Conservation (phyloP, 805 yeast species). For the Lipomyces oligophaga region DNA sequence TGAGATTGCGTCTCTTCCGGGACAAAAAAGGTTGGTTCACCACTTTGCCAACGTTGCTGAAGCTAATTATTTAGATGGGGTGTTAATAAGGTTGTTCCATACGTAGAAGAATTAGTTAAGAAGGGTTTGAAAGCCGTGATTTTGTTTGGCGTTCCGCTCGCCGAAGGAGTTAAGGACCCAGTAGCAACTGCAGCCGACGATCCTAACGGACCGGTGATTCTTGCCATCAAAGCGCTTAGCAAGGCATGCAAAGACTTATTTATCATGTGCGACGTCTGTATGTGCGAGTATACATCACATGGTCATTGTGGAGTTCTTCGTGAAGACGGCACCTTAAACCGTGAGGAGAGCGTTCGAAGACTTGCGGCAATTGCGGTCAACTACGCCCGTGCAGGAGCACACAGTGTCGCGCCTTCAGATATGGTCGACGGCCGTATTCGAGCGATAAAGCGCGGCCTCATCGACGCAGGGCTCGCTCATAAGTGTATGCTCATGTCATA, state of each 20-base stretch:
- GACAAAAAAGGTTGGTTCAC: constrained; percentile 50
- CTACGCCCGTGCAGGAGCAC: constrained; percentile 93
- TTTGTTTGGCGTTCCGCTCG: constrained; percentile 85
- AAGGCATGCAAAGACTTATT: constrained; percentile 73
- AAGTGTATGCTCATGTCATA: constrained; percentile 87
- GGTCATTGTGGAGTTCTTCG: constrained; percentile 96
- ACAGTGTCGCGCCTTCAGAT: constrained; percentile 94
- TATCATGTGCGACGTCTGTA: constrained; percentile 89
- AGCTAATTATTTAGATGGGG: constrained; percentile 58
- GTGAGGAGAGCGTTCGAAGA: constrained; percentile 70
- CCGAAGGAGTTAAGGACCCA: constrained; percentile 70
- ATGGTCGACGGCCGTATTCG: constrained; percentile 94
- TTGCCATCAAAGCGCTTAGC: constrained; percentile 63
- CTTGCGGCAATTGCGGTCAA: constrained; percentile 92
- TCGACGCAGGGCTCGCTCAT: constrained; percentile 79
- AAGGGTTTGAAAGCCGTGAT: constrained; percentile 86
- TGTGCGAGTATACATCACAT: constrained; percentile 93
- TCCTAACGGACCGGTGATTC: constrained; percentile 92
- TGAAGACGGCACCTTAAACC: constrained; percentile 80
- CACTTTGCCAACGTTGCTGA: background rate
- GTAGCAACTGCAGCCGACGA: constrained; percentile 90
- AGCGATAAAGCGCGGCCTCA: constrained; percentile 81
- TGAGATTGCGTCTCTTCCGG: constrained; percentile 73
- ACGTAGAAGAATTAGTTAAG: constrained; percentile 60
- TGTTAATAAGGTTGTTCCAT: constrained; percentile 68